Base-by-base conservation (phyloP, 352 stramenopile genomes). In the Pythium pyrilobum region DNA sequence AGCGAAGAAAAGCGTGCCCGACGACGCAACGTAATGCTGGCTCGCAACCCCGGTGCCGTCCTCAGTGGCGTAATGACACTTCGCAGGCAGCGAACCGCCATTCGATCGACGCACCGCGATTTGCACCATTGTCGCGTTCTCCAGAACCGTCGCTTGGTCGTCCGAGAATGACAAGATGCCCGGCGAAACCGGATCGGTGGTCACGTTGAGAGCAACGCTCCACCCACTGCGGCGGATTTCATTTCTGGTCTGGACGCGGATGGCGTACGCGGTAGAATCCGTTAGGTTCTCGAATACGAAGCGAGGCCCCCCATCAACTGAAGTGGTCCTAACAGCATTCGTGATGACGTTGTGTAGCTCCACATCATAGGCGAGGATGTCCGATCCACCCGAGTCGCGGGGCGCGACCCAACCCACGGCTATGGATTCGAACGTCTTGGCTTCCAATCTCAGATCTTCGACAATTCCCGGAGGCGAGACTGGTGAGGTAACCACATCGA, bases 171-270 rank as follows among this genome's bases (percentile, higher is more conserved):
- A 59, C 13, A 87, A 77, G 5, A 67, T 54, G 5, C 76, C 76
- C 12, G 76, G 69, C 0, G 67, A 75, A 10, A 83, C 52, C 1
- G 71, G 65, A 32, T 87, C 65, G 0, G 76, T 87, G 15, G 52
- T 66, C n/a, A 65, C 56, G 16, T 52, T 39, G 15, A 79, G 27
- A 1, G 23, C 27, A 1, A 15, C 8, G 47, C 67, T 81, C 76
- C 76, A 87, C 0, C 32, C 10, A 1, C 73, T 63, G 4, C 29
- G 20, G 0, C 56, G 59, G 24, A 37, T 16, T 5, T 31, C 3
- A 23, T 81, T 83, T 7, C 24, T 31, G 9, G 47, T 65, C 24
- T 63, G 62, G 13, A 81, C 65, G 38, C 63, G 62, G 41, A 83
- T 49, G 2, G 18, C 33, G 27, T 80, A 87, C 2, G 37, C 0